A percentile compares a stretch with the other conserved stretches of the same genome.
Conservation (phyloP, 768 basidiomycete genomes). For the Tricholoma flavovirens region DNA sequence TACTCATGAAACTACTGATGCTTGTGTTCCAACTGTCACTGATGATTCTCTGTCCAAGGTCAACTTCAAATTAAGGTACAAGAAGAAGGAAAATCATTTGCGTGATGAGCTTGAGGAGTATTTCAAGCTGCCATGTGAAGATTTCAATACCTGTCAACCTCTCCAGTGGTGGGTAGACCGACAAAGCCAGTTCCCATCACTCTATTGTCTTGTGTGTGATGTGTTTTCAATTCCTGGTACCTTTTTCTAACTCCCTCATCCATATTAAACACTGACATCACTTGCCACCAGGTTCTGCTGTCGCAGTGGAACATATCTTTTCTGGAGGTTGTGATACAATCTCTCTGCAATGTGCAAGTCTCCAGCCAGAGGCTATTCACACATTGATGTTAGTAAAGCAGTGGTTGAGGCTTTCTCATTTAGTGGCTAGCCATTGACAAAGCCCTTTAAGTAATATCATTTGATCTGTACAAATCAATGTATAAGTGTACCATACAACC, state of each 20-base stretch:
- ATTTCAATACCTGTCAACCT: background rate
- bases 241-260: background rate
- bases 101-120: background rate
- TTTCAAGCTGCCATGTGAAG: background rate
- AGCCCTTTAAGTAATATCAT: too few relatives aligned
- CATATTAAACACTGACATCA: too few relatives aligned
- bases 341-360: constrained; percentile 4
- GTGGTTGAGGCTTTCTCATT: too few relatives aligned
- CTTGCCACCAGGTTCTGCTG: background rate
- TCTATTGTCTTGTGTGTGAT: background rate
- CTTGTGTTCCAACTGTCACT: background rate
- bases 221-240: background rate
- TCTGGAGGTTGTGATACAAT: constrained; percentile 5
- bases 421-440: too few relatives aligned
- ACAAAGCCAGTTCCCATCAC: background rate
- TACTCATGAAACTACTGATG: background rate
- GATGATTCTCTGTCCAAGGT: background rate
- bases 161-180: background rate
- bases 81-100: background rate
- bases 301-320: constrained; percentile 3
- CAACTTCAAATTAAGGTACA: background rate
- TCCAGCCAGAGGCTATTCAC: background rate
- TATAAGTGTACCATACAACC: too few relatives aligned
- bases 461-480: too few relatives aligned
- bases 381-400: background rate